Base-by-base conservation (phyloP, 75 land plant genomes). In the Ceratopteris richardii region DNA sequence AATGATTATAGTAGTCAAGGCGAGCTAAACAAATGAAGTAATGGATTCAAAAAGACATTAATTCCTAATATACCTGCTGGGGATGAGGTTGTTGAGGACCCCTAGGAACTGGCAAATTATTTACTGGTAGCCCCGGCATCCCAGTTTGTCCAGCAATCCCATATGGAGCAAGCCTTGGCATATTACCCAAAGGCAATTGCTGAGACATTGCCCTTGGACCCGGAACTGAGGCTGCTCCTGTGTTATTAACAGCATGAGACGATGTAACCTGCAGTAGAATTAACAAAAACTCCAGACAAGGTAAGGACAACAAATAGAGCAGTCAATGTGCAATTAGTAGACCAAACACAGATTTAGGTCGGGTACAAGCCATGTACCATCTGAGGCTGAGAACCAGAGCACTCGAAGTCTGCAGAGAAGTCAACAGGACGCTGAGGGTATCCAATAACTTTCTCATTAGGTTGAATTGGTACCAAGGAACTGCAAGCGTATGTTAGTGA, bases 351-450 rank as follows among this genome's bases (percentile, higher is more conserved):
- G 36, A 21, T 62, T n/a, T 20, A 30, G 65, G 26, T 19, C 62
- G 4, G 1, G 62, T 18, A 33, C 7, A 22, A n/a, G 22, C 23
- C 39, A 33, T 29, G 5, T 78, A 78, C 82, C 64, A 80, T 74
- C 58, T 87, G 92, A 50, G 84, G 44, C 59, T 90, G 95, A 29
- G 81, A 51, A 23, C 65, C 68, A 24, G 83, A 80, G 60, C 97
- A 89, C 51, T 91, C 97, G 64, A 91, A 88, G 77, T 91, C 97
- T 39, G 84, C 78, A 12, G 67, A 69, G 50, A 66, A 48, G 61
- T 91, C 97, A 29, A 91, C 97, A 16, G 95, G 95, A 23, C 97
- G 86, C 51, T 77, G 72, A 67, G 97, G 95, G 55, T 91, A 91
- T 52, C 54, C 66, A 12, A 91, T 76, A 31, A 72, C 60, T 68